A percentile compares a stretch with the other conserved stretches of the same genome.
Conservation (phyloP, 495 filamentous ascomycete species). For the Neurospora africana region DNA sequence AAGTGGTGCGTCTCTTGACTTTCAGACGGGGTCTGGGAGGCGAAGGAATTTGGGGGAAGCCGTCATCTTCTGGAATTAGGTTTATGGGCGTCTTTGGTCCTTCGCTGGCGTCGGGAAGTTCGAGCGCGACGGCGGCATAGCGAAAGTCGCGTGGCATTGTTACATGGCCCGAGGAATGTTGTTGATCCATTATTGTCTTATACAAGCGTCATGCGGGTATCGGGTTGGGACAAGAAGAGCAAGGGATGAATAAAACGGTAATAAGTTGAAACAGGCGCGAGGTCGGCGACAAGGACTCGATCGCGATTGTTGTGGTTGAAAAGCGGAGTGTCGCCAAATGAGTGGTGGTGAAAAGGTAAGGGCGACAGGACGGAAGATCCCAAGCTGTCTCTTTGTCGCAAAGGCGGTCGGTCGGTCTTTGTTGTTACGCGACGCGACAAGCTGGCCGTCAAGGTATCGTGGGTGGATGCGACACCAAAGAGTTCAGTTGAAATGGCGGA, state of each 20-base stretch:
- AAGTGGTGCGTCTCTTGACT: conserved; percentile 37
- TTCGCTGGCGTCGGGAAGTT: conserved; percentile 4
- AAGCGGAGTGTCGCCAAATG: neutral
- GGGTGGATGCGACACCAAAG: neutral
- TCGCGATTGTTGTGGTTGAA: neutral
- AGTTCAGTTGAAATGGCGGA: neutral
- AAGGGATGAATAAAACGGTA: conserved; percentile 6
- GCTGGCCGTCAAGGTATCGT: neutral
- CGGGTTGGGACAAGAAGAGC: conserved; percentile 20
- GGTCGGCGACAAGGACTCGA: neutral
- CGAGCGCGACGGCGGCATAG: conserved; percentile 17
- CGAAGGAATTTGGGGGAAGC: conserved; percentile 27
- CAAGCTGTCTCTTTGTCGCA: neutral
- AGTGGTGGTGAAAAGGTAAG: neutral
- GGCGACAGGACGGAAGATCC: neutral
- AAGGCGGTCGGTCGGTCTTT: neutral
- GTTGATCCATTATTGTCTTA: conserved; percentile 28
- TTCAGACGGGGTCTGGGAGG: conserved; percentile 34
- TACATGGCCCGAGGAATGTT: conserved; percentile 28
- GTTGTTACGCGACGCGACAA: neutral
- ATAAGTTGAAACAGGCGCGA: neutral
- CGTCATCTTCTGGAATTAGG: conserved; percentile 1
- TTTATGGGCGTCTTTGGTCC: conserved; percentile 28
- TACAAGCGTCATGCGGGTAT: neutral
- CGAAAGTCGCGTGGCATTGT: conserved; percentile 32